A percentile compares a stretch with the other conserved stretches of the same genome.
Conservation (phyloP, 371 early-diverging fungal genomes). For the Mucor piriformis region DNA sequence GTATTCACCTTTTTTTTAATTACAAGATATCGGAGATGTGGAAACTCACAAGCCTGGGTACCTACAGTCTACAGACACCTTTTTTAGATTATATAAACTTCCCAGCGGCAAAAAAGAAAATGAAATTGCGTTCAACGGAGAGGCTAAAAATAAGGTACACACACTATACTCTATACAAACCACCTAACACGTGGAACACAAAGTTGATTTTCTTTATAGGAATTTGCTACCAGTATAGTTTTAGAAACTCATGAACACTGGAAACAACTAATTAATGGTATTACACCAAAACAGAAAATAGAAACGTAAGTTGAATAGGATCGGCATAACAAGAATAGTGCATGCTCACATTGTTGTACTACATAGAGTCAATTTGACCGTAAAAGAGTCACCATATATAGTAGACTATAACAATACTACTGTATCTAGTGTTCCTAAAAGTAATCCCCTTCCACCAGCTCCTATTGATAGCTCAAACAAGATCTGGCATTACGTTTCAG, state of each 20-base stretch:
- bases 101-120: slow-evolving; percentile 91
- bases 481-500: slow-evolving; percentile 72
- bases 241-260: slow-evolving; percentile 92
- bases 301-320: slow-evolving; percentile 50
- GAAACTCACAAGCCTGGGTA: slow-evolving; percentile 86
- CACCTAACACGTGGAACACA: not conserved
- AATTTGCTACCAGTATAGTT: slow-evolving; percentile 87
- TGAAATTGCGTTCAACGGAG: slow-evolving; percentile 88
- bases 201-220: slow-evolving; percentile 31
- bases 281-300: slow-evolving; percentile 64
- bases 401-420: slow-evolving; percentile 52
- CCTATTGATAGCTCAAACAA: slow-evolving; percentile 67
- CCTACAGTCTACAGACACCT: slow-evolving; percentile 77
- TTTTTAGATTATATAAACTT: slow-evolving; percentile 93
- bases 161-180: not conserved
- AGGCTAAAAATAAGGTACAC: slow-evolving; percentile 73
- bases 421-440: slow-evolving; percentile 59
- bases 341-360: no score
- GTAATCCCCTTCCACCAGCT: slow-evolving; percentile 37
- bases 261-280: slow-evolving; percentile 79
- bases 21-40: slow-evolving; percentile 83
- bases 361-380: slow-evolving; percentile 62
- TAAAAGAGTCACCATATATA: slow-evolving; percentile 70
- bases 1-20: not conserved
- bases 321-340: not conserved